A percentile compares a stretch with the other conserved stretches of the same genome.
These are phyloP conservation scores for Cystofilobasidium macerans DNA, from an alignment of 768 basidiomycete genomes.

Conservation along the genomic window DNA sequence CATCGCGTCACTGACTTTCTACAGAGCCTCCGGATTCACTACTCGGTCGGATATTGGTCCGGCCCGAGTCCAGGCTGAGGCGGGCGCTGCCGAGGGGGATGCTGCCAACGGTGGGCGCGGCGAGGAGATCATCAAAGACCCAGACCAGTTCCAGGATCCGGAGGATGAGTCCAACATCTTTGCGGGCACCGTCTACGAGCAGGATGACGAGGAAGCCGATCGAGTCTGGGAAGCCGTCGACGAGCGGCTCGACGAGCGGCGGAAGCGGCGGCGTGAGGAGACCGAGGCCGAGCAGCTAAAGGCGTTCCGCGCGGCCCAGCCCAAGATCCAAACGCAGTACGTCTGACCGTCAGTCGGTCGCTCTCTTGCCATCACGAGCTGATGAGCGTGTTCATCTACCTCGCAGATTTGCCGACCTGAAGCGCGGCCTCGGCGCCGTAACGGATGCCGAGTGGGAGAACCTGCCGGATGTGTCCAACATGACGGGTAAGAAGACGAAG, in stretches of 20 bases:
- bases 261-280: constrained; percentile 67
- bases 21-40: constrained; percentile 88
- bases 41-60: constrained; percentile 98
- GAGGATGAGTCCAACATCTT: constrained; percentile 96
- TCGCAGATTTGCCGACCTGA: constrained; percentile 73
- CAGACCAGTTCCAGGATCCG: constrained; percentile 89
- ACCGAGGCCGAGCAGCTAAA: constrained; percentile 61
- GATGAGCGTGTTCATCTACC: neutral
- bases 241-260: constrained; percentile 72
- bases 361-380: neutral
- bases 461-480: constrained; percentile 90
- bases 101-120: constrained; percentile 77
- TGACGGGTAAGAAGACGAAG: constrained; percentile 80
- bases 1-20: constrained; percentile 18
- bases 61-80: constrained; percentile 86
- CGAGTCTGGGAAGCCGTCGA: constrained; percentile 87
- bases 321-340: constrained; percentile 80
- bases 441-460: constrained; percentile 89
- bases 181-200: constrained; percentile 88
- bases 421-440: constrained; percentile 72
- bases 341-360: no score
- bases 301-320: constrained; percentile 71
- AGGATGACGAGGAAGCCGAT: constrained; percentile 96
- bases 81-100: constrained; percentile 29
- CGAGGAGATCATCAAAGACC: constrained; percentile 67